These are phyloP conservation scores for Psilocybe cyanescens DNA, from an alignment of 768 basidiomycete genomes.

Conservation along the genomic window DNA sequence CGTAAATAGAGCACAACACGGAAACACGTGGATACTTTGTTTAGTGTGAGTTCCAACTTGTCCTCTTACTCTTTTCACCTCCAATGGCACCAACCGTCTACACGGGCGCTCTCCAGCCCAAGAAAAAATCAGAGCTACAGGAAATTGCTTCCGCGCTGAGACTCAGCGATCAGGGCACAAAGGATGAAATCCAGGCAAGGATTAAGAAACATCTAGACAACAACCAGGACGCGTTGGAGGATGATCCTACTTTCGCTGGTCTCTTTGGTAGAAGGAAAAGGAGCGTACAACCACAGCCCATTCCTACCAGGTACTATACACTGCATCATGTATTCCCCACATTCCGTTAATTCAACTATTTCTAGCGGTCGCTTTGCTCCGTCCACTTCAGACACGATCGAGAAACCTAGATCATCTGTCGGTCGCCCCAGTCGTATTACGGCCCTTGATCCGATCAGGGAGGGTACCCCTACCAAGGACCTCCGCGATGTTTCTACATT, in stretches of 20 bases:
- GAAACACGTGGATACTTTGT: constrained; percentile 28
- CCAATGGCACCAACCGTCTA: constrained; percentile 48
- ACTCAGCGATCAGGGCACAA: constrained; percentile 60
- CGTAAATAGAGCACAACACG: constrained; percentile 27
- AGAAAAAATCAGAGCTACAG: constrained; percentile 72
- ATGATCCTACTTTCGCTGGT: constrained; percentile 60
- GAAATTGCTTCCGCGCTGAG: constrained; percentile 59
- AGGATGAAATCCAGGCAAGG: constrained; percentile 62
- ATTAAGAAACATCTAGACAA: constrained; percentile 66
- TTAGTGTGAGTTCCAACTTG: constrained; percentile 20
- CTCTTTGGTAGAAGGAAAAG: constrained; percentile 51
- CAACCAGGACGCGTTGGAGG: constrained; percentile 56
- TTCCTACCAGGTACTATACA: constrained; percentile 15
- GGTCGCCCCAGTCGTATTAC: constrained; percentile 26
- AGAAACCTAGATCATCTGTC: constrained; percentile 27
- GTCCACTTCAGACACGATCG: constrained; percentile 8
- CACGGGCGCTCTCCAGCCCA: constrained; percentile 58
- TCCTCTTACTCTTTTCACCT: constrained; percentile 28
- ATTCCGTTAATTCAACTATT: constrained; percentile 7
- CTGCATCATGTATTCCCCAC: background rate
- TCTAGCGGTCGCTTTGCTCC: constrained; percentile 22
- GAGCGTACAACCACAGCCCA: constrained; percentile 42
- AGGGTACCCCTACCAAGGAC: constrained; percentile 54
- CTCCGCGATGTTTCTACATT: constrained; percentile 53
- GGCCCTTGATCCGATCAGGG: constrained; percentile 44